Evolutionary conservation across 1,284 basidiomycete genomes (phyloP).

Genomic region (Anthracocystis panici-leucophaei): DNA sequence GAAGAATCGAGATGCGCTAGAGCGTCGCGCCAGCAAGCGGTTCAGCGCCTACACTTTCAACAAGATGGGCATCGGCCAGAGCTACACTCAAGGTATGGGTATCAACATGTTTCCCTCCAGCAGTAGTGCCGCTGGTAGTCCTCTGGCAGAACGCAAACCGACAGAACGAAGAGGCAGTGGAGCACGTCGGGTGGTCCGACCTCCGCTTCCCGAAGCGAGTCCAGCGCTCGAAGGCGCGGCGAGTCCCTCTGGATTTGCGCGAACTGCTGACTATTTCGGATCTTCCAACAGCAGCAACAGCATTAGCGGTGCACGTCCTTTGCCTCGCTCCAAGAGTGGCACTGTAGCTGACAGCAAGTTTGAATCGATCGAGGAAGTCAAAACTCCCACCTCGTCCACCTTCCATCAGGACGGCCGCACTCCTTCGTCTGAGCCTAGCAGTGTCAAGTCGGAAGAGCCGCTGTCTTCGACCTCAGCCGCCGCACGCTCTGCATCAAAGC

Average conservation of each 20-base stretch:
- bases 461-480: slow-evolving; percentile 4
- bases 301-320: slow-evolving; percentile 17
- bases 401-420: slow-evolving; percentile 21
- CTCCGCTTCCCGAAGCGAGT: slow-evolving; percentile 40
- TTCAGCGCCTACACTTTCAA: slow-evolving; percentile 96
- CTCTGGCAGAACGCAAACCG: slow-evolving; percentile 44
- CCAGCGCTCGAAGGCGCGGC: slow-evolving; percentile 24
- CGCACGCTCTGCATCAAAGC: not conserved
- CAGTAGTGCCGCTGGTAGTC: slow-evolving; percentile 27
- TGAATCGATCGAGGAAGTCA: slow-evolving; percentile 54
- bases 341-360: slow-evolving; percentile 31
- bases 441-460: slow-evolving; percentile 7
- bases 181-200: slow-evolving; percentile 35
- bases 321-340: slow-evolving; percentile 33
- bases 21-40: slow-evolving; percentile 92
- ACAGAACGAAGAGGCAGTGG: slow-evolving; percentile 37
- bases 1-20: slow-evolving; percentile 85
- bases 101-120: slow-evolving; percentile 42
- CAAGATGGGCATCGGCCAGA: slow-evolving; percentile 79
- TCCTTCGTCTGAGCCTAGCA: slow-evolving; percentile 18
- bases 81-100: slow-evolving; percentile 43
- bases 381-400: slow-evolving; percentile 43
- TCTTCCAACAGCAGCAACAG: slow-evolving; percentile 27
- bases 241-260: slow-evolving; percentile 30
- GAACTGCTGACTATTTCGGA: slow-evolving; percentile 40